Base-by-base conservation (phyloP, 1,284 basidiomycete species). In the Pyrrhoderma noxium region DNA sequence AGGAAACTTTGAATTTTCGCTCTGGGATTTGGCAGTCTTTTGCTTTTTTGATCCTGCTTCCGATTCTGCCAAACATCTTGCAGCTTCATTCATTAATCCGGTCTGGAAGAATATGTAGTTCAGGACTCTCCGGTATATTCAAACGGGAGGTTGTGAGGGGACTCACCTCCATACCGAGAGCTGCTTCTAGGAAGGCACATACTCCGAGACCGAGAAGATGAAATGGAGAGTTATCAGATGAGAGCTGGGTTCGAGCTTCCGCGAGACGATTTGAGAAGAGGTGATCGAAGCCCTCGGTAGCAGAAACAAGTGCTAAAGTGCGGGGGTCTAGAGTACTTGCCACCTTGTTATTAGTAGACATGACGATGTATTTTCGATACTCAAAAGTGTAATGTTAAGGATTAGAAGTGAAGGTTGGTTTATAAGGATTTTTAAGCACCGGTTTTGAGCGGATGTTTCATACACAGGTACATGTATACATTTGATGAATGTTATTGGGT, bases 141-240 rank as follows among this genome's bases (percentile, higher is more conserved):
- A 34, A 43, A 34, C 45, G 21, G 35, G 49, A 35, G n/a, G n/a
- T n/a, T n/a, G n/a, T n/a, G n/a, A 13, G 14, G n/a, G 21, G 16
- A 62, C 70, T n/a, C 40, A 81, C 82, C 76, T 89, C 86, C 80
- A 89, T 80, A 16, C 85, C 83, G n/a, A 89, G 66, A 1, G 83
- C 85, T 1, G 86, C 87, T 64, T 87, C 80, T 27, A 89, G 67
- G 59, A 89, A 89, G 1, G 78, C 75, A 54, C 80, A 81, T 0
- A 81, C 78, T n/a, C 85, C 87, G 0, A 79, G 67, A 2, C 86
- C 86, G 53, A 88, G 70, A 34, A 76, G 69, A 63, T 88, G 85
- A 61, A 86, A 84, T 0, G 85, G 79, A 23, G 82, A 80, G 43
- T 76, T 70, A 3, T 70, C 66, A 1, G 64, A 62, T 23, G 68